phyloP scores from a whole-genome alignment of 371 early-diverging fungal genomes.

The Fennellomyces sp. region DNA sequence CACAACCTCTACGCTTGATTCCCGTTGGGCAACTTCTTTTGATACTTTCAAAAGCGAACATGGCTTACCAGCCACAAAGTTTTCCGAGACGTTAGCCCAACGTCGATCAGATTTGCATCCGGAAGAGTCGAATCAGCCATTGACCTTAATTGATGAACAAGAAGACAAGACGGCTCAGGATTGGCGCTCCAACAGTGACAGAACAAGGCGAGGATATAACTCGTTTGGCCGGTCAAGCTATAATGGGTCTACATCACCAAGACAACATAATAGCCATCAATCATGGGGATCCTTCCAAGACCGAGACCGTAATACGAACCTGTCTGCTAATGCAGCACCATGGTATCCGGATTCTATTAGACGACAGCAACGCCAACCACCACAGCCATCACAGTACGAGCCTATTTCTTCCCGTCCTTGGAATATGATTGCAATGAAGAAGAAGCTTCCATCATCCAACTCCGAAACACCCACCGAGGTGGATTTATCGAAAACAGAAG shows the following conservation, averaged over 20 bases:
- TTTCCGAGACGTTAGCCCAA: neutral
- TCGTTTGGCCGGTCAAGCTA: too few relatives aligned
- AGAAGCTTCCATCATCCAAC: neutral
- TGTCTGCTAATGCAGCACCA: too few relatives aligned
- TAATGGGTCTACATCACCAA: too few relatives aligned
- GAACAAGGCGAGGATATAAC: too few relatives aligned
- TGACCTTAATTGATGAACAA: neutral
- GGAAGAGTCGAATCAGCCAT: neutral
- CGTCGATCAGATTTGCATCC: neutral
- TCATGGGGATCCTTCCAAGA: too few relatives aligned
- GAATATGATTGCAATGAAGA: neutral
- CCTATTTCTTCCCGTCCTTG: neutral
- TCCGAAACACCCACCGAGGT: too few relatives aligned
- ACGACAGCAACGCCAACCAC: neutral
- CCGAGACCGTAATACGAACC: neutral
- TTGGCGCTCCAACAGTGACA: too few relatives aligned
- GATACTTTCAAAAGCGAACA: neutral
- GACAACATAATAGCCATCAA: too few relatives aligned
- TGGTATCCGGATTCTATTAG: neutral
- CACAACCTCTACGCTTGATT: neutral
- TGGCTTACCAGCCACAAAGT: neutral
- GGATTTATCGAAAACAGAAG: too few relatives aligned
- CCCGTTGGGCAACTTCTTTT: neutral
- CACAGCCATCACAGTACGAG: neutral
- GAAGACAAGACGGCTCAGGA: neutral